These are phyloP conservation scores for Bodo saltans DNA, from an alignment of 78 protist species.

Conservation along the genomic window DNA sequence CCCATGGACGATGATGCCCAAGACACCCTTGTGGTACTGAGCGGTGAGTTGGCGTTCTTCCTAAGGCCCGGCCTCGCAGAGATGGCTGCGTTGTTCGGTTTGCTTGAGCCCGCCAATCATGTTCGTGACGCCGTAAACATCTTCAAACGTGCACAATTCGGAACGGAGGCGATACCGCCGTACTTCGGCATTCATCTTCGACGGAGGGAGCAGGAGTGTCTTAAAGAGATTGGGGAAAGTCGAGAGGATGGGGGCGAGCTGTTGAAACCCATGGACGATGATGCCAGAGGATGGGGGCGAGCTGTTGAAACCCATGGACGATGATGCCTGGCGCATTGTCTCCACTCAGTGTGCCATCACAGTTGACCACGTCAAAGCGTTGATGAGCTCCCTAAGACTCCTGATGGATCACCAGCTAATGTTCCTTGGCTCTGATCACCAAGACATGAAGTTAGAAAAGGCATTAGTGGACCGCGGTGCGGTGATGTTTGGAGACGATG, in stretches of 20 bases:
- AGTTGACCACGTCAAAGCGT: background rate
- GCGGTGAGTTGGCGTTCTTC: conserved; percentile 24
- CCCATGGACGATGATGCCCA: background rate
- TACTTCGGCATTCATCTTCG: background rate
- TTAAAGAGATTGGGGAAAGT: background rate
- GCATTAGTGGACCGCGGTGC: background rate
- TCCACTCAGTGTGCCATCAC: background rate
- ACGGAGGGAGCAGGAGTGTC: background rate
- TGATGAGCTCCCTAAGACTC: background rate
- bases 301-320: background rate
- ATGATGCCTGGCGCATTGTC: background rate
- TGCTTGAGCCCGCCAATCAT: background rate
- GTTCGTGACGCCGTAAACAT: too few species aligned
- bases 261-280: background rate
- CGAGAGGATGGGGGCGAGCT: background rate
- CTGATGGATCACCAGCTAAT: background rate
- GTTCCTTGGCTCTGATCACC: background rate
- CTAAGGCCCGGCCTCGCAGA: conserved; percentile 23
- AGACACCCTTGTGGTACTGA: background rate
- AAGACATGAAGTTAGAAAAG: background rate
- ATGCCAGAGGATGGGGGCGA: background rate
- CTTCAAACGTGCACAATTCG: too few species aligned
- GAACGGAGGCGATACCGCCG: too few species aligned
- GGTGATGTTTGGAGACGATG: background rate
- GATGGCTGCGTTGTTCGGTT: background rate